Base-by-base conservation (phyloP, 2,329 filamentous ascomycete genomes). In the Epichloe sibirici region DNA sequence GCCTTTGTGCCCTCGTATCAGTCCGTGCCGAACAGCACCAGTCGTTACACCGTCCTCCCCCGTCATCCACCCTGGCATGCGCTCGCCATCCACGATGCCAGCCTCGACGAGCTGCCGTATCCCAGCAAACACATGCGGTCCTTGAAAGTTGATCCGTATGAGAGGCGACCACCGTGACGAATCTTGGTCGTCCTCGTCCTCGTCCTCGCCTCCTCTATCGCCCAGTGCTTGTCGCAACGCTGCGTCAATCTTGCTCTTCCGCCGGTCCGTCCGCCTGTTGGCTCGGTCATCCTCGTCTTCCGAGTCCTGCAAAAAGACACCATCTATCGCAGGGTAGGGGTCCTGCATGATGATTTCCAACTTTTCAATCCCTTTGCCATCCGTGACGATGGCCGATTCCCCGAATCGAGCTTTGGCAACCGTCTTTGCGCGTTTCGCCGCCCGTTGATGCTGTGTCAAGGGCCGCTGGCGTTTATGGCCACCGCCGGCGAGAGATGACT, bases 31-130 rank as follows among this genome's bases (percentile, higher is more conserved):
- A 4, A 94, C 81, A 31, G 81, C 76, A 0, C 87, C 86, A 39
- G 83, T 75, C 51, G 86, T 93, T 5, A 93, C 82, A 0, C 83
- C 86, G 45, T 89, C 86, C 62, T 95, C 89, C 2, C 89, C 90
- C 1, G 88, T 93, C 83, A 95, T 85, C 88, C 89, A 95, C 0
- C 86, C 86, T 0, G 90, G 89, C 85, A 94, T 90, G 51, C 74
- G 79, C 61, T 83, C 77, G 1, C 88, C 85, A 63, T 94, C 82
- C 28, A 95, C 72, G 49, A 87, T 75, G 0, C 88, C 88, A 15
- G 79, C 71, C 65, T 94, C 88, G 0, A 91, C 85, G 35, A 95
- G 74, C 61, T 85, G 81, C 47, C 88, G 77, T 25, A 95, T 75
- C 0, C 90, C 90, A 0, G 84, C 83, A 69, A 94, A 91, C 3